Evolutionary conservation across 2,329 filamentous ascomycete species (phyloP).

Genomic region (Xylariaceae sp.): DNA sequence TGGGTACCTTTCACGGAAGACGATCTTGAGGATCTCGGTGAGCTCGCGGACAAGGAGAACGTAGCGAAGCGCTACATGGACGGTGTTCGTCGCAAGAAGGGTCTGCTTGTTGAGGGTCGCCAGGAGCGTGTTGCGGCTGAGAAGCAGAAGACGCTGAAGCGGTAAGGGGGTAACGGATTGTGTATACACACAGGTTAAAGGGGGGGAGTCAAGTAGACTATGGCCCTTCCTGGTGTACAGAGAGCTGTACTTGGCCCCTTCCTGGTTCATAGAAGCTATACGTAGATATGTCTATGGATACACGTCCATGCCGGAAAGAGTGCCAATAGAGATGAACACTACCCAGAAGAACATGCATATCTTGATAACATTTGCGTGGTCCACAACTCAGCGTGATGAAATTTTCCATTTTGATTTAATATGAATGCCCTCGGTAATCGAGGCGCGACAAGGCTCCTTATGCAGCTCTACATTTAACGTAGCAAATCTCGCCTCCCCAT

Average conservation of each 20-base stretch:
- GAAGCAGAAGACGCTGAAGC: conserved; percentile 74
- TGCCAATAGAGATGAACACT: not conserved
- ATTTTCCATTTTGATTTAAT: not conserved
- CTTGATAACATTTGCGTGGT: no score
- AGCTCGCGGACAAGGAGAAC: conserved; percentile 90
- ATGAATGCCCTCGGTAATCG: not conserved
- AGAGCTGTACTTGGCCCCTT: no score
- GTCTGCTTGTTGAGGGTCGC: conserved; percentile 73
- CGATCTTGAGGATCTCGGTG: conserved; percentile 90
- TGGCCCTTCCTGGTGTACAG: no score
- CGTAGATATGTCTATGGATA: not conserved
- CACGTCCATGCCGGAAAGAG: not conserved
- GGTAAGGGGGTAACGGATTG: conserved; percentile 34
- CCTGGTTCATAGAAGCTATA: not conserved
- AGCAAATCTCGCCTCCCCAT: not conserved
- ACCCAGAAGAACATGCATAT: not conserved
- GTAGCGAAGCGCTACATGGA: conserved; percentile 97
- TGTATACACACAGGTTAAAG: not conserved
- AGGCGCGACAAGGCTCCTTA: no score
- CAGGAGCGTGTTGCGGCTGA: conserved; percentile 79
- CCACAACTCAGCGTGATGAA: not conserved
- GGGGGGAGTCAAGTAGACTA: not conserved
- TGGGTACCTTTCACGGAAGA: conserved; percentile 98
- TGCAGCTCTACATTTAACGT: not conserved
- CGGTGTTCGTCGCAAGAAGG: conserved; percentile 78